A percentile compares a stretch with the other conserved stretches of the same genome.
These are phyloP conservation scores for Meyerozyma athensensis DNA, from an alignment of 1,139 yeast genomes.

Conservation along the genomic window DNA sequence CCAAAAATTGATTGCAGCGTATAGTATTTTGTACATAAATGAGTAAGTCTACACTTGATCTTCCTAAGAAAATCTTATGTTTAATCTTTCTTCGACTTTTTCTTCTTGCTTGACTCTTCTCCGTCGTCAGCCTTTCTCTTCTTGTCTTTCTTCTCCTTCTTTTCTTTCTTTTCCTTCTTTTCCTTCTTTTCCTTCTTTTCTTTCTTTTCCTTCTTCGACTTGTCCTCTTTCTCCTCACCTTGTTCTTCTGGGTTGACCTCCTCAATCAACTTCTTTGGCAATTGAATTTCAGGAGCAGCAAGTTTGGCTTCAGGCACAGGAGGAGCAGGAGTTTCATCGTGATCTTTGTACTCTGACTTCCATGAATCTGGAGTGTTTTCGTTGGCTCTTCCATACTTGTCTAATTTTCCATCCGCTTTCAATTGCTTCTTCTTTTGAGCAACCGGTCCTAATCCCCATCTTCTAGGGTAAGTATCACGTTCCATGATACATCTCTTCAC, in stretches of 20 bases:
- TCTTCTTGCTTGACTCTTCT: constrained; percentile 46
- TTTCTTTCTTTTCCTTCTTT: constrained; percentile 57
- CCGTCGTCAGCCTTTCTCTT: constrained; percentile 58
- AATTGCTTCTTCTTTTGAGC: constrained; percentile 98
- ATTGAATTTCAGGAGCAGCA: constrained; percentile 47
- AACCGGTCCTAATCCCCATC: constrained; percentile 99
- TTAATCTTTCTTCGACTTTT: constrained; percentile 15
- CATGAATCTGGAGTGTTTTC: constrained; percentile 92
- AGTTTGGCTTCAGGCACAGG: constrained; percentile 45
- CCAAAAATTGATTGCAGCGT: constrained; percentile 7
- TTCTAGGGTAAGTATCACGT: constrained; percentile 97
- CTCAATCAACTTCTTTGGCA: constrained; percentile 45
- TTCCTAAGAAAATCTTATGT: constrained; percentile 7
- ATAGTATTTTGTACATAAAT: neutral
- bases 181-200: constrained; percentile 66
- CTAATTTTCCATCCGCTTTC: constrained; percentile 96
- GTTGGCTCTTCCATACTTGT: constrained; percentile 88
- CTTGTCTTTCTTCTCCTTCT: constrained; percentile 27
- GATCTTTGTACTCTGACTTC: constrained; percentile 84
- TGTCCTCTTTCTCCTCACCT: constrained; percentile 28
- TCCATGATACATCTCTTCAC: constrained; percentile 99
- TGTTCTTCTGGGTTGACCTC: constrained; percentile 30
- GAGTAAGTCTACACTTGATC: constrained; percentile 5
- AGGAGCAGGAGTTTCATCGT: constrained; percentile 61
- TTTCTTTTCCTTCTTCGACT: constrained; percentile 33